These are phyloP conservation scores for Haplosporangium gracile DNA, from an alignment of 192 early-diverging fungal genomes.

Conservation along the genomic window DNA sequence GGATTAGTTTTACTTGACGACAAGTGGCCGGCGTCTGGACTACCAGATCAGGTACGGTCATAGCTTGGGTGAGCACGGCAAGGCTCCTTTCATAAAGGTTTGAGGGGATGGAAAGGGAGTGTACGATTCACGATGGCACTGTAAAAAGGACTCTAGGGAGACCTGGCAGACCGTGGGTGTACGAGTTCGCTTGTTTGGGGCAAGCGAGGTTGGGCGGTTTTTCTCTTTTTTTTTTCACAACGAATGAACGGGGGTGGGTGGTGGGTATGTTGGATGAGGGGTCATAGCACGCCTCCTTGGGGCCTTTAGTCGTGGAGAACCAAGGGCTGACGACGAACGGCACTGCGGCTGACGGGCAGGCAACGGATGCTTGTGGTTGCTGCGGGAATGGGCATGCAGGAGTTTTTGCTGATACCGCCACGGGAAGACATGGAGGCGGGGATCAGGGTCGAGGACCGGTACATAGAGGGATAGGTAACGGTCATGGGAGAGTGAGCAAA, in stretches of 20 bases:
- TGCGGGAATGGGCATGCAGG: conserved; percentile 39
- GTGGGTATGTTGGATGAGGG: not conserved
- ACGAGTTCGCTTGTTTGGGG: conserved; percentile 19
- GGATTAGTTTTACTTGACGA: conserved; percentile 54
- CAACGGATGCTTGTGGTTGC: conserved; percentile 51
- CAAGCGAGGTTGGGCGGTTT: not conserved
- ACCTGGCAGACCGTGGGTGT: conserved; percentile 54
- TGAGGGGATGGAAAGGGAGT: conserved; percentile 21
- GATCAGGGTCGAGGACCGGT: conserved; percentile 44
- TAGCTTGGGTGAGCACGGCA: conserved; percentile 51
- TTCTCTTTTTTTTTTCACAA: conserved; percentile 17
- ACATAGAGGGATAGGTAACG: conserved; percentile 48
- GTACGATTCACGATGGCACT: conserved; percentile 53
- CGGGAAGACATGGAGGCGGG: conserved; percentile 50
- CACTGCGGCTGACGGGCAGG: conserved; percentile 35
- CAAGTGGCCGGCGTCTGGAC: conserved; percentile 51
- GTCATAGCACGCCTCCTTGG: not conserved
- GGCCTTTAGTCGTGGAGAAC: conserved; percentile 27
- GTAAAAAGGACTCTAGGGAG: conserved; percentile 7
- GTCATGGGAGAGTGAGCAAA: conserved; percentile 46
- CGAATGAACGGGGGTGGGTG: not conserved
- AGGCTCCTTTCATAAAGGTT: conserved; percentile 49
- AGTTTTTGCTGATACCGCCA: conserved; percentile 54
- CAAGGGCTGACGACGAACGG: conserved; percentile 50
- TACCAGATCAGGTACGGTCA: conserved; percentile 46